Evolutionary conservation across 371 early-diverging fungal genomes (phyloP).

Genomic region (Mucor plumbeus): DNA sequence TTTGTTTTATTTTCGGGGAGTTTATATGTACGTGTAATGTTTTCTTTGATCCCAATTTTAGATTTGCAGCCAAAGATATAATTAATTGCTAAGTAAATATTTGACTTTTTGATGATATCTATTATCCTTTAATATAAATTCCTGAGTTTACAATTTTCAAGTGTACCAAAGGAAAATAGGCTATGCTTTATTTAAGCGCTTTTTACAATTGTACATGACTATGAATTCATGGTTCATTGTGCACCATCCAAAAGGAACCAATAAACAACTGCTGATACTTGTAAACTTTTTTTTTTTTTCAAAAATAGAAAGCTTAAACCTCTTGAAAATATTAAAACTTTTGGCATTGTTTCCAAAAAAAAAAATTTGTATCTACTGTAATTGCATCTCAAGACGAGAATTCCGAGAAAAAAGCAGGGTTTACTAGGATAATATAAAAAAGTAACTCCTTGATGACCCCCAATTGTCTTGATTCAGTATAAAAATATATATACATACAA

Average conservation of each 20-base stretch:
- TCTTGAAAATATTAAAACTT: neutral
- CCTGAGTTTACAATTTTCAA: no score
- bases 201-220: neutral
- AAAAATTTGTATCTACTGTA: no score
- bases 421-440: no score
- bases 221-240: neutral
- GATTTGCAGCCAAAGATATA: neutral
- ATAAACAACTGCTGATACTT: neutral
- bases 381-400: neutral
- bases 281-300: neutral
- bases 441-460: neutral
- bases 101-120: no score
- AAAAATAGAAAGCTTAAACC: no score
- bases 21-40: neutral
- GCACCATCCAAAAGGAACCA: neutral
- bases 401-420: no score
- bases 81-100: neutral
- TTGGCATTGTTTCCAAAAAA: neutral
- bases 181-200: conserved; percentile 3
- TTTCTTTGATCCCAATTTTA: neutral
- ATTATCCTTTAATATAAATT: no score
- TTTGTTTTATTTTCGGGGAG: neutral
- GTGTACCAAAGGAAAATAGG: neutral
- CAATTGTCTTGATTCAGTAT: neutral
- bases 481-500: neutral